Base-by-base conservation (phyloP, 2,329 filamentous ascomycete genomes). In the Neophaeococcomyces aloes region DNA sequence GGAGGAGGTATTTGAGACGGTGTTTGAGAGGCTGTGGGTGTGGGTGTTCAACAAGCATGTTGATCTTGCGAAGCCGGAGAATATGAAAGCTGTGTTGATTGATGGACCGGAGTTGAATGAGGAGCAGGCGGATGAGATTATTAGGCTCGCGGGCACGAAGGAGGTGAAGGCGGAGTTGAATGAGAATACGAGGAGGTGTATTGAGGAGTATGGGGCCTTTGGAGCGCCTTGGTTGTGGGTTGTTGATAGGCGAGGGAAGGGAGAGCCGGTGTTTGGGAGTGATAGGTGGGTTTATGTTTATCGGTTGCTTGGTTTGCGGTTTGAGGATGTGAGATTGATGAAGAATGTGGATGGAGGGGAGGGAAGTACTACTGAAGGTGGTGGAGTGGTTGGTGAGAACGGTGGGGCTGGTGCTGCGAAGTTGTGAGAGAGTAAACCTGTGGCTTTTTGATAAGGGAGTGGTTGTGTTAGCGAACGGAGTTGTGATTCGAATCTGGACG, bases 251-350 rank as follows among this genome's bases (percentile, higher is more conserved):
- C 60, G 71, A 48, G 80, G 79, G 0, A 34, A 35, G 19, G 69
- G 69, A 38, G 78, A 83, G 64, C 75, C 79, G 0, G 86, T 87
- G 59, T 88, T 88, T 61, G 83, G 83, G 2, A 86, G 81, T 62
- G 83, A 88, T 63, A 78, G 80, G 45, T 84, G 79, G 59, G 73
- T 79, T 52, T 82, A 75, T 53, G 72, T 88, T 53, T 87, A 80
- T 63, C 66, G 74, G 46, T 81, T 76, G 57, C 59, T 87, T 34
- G 78, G 68, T 0, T 53, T 86, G 40, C 58, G 59, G 1, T 59
- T 57, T 49, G 52, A 58, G 34, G 60, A 65, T 53, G 29, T 61
- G 38, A 54, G 44, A 33, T 38, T 48, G 18, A 17, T 55, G 29
- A 38, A 38, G 29, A 46, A 43, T 23, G 18, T 8, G 17, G 32